phyloP scores from a whole-genome alignment of 163 green algal species.

The Prototheca wickerhamii region DNA sequence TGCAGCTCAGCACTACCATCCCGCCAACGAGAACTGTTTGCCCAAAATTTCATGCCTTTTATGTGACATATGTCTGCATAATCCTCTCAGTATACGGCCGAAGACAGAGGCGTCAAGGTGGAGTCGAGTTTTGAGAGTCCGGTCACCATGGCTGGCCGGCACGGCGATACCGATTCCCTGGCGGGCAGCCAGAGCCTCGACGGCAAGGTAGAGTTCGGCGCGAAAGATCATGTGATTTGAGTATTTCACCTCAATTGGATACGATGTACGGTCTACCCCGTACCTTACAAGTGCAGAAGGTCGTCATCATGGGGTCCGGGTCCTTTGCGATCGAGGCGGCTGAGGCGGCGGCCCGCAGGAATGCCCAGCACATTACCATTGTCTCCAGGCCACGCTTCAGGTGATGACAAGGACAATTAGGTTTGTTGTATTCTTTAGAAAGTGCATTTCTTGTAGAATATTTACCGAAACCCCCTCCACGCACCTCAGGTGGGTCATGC shows the following conservation, averaged over 20 bases:
- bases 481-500: conserved; percentile 17
- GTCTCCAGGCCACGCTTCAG: conserved; percentile 16
- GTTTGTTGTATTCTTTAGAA: background rate
- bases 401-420: background rate
- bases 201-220: conserved; percentile 14
- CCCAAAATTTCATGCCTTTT: too few relatives aligned
- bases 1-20: too few relatives aligned
- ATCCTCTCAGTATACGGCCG: conserved; percentile 5
- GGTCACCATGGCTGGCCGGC: conserved; percentile 9
- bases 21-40: too few relatives aligned
- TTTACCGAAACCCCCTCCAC: background rate
- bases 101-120: conserved; percentile 10
- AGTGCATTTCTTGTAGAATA: background rate
- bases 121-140: conserved; percentile 9
- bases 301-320: conserved; percentile 31
- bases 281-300: conserved; percentile 4
- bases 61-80: background rate
- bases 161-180: conserved; percentile 11
- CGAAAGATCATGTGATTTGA: background rate
- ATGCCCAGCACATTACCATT: conserved; percentile 24
- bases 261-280: background rate
- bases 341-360: conserved; percentile 15
- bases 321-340: conserved; percentile 32
- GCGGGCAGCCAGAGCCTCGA: conserved; percentile 5
- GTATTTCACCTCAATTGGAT: too few relatives aligned